Conservation (phyloP, 176 grass and related monocot species). For the Oryza glaberrima region DNA sequence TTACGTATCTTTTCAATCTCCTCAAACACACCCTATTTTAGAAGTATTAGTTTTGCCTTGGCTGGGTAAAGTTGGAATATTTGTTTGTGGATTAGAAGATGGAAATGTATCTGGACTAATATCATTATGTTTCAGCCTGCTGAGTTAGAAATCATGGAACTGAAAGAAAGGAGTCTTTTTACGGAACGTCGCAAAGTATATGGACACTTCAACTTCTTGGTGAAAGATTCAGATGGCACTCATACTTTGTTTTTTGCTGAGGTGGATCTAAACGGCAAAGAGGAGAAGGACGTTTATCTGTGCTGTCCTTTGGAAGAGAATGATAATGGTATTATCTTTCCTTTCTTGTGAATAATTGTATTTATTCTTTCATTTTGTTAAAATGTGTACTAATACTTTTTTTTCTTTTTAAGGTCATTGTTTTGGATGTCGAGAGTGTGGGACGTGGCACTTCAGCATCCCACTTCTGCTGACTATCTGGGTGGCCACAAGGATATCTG, state of each 20-base stretch:
- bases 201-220: slow-evolving; percentile 23
- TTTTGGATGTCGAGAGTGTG: neutral
- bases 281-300: neutral
- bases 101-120: neutral
- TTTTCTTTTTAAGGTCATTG: neutral
- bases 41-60: no score
- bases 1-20: no score
- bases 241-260: slow-evolving; percentile 19
- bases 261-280: neutral
- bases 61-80: no score
- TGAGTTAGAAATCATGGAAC: slow-evolving; percentile 12
- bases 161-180: neutral
- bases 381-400: neutral
- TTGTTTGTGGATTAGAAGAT: neutral
- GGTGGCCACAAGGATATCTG: neutral
- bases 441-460: neutral
- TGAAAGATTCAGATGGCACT: slow-evolving; percentile 22
- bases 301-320: slow-evolving; percentile 21
- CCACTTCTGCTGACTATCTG: neutral
- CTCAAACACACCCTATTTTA: no score
- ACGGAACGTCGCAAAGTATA: neutral
- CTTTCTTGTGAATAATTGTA: neutral
- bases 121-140: neutral
- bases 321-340: neutral
- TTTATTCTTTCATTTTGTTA: neutral